Percentiles rank a stretch among this genome's conserved stretches.
phyloP scores from a whole-genome alignment of 2,329 filamentous ascomycete species.

The Xylaria multiplex region DNA sequence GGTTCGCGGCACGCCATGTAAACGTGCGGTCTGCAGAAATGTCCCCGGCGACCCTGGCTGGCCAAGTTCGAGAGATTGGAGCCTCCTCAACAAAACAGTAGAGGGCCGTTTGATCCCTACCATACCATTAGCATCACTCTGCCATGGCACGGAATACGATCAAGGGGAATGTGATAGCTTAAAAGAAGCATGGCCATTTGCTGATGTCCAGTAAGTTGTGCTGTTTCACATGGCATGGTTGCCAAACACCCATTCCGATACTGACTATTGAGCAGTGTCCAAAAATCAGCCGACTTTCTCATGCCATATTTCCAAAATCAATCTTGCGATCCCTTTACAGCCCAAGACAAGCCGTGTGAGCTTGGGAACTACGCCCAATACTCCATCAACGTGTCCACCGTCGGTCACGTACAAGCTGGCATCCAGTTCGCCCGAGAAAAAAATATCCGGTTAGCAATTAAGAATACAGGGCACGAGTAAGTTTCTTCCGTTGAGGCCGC shows the following conservation, averaged over 20 bases:
- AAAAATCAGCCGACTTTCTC: slow-evolving; percentile 4
- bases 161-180: not conserved
- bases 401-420: slow-evolving; percentile 34
- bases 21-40: slow-evolving; percentile 4
- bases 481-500: not conserved
- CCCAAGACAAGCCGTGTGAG: not conserved
- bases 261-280: not conserved
- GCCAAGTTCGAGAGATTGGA: slow-evolving; percentile 3
- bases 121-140: not conserved
- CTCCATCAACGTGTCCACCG: slow-evolving; percentile 42
- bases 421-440: slow-evolving; percentile 51
- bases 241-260: not conserved
- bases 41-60: slow-evolving; percentile 23
- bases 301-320: slow-evolving; percentile 8
- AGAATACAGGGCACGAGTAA: slow-evolving; percentile 60
- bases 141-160: not conserved
- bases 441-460: slow-evolving; percentile 58
- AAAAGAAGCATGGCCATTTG: not conserved
- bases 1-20: not conserved
- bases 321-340: slow-evolving; percentile 18
- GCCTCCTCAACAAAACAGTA: slow-evolving; percentile 4
- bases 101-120: slow-evolving; percentile 4
- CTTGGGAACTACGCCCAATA: slow-evolving; percentile 36
- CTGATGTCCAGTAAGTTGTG: not conserved
- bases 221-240: not conserved